A percentile compares a stretch with the other conserved stretches of the same genome.
Evolutionary conservation across 441 rosid species (phyloP).

Genomic region (Syzygium malaccense): DNA sequence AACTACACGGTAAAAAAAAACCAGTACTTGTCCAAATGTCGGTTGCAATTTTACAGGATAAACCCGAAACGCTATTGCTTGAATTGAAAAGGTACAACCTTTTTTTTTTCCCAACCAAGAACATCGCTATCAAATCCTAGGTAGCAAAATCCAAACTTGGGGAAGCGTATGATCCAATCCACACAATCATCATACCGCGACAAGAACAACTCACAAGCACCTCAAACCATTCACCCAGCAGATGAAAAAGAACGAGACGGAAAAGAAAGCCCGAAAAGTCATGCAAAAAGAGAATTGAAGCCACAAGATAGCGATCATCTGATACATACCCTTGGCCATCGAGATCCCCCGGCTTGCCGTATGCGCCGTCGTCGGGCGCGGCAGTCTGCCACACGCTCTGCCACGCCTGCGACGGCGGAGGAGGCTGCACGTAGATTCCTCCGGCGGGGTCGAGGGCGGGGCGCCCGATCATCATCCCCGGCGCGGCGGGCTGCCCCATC

Average conservation of each 20-base stretch:
- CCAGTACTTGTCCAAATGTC: neutral
- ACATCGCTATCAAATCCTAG: neutral
- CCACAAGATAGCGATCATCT: neutral
- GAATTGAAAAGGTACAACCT: neutral
- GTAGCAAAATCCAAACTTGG: neutral
- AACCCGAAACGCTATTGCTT: neutral
- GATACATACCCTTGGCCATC: neutral
- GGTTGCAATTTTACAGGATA: neutral
- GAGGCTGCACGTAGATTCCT: neutral
- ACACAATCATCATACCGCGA: neutral
- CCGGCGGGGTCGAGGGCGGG: neutral
- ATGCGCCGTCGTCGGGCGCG: neutral
- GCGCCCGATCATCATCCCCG: conserved; percentile 3
- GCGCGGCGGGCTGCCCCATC: neutral
- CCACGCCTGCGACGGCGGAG: neutral
- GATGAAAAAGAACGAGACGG: neutral
- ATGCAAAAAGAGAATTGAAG: neutral
- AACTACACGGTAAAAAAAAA: neutral
- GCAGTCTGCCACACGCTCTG: neutral
- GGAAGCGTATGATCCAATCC: neutral
- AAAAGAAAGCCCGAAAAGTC: neutral
- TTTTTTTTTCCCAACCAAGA: neutral
- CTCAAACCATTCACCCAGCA: neutral
- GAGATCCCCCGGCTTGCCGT: neutral
- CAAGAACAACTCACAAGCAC: neutral